Evolutionary conservation across 2,329 filamentous ascomycete species (phyloP), one percentile per base, ranked within the genome.

Genomic region (Stagonosporopsis tanaceti): DNA sequence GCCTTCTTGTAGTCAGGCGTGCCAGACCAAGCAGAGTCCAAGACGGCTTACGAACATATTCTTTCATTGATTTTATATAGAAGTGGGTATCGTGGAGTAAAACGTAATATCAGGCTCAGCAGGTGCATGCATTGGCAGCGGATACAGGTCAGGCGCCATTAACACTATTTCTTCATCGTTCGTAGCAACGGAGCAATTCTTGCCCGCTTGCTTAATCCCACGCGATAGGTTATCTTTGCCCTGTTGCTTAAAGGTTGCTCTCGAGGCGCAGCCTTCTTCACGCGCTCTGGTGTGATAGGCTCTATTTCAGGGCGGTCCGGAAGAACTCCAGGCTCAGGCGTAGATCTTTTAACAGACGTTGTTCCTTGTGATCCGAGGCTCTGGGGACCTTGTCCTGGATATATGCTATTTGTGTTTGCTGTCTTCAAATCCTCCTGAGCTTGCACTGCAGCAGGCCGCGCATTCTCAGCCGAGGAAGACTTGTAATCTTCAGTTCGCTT

Each of bases 141-240:
- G 9, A 20, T 22, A 34, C 24, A 30, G 25, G 34, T 11, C n/a
- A 15, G 28, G 20, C 9, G 15, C 20, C n/a, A 11, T 15, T 3
- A 15, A 14, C 12, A 24, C 47, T 47, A 82, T 66, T 82, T 82
- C 69, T 74, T 79, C 44, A 83, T 71, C 2, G 72, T 71, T 58
- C 79, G 81, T 50, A 83, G 69, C 41, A 84, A 64, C 8, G 81
- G 80, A 39, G 81, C 75, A 50, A 84, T 82, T 51, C 79, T 76
- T 22, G 77, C 77, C 39, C 77, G 75, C 69, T 78, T 80, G 66
- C 81, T 83, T 35, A 84, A 68, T 2, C 81, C 81, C 39, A 84
- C 81, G 24, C 81, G 72, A 46, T 81, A 80, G 2, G 71, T 65
- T 22, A 77, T 72, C 61, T 81, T 81, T 15, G 76, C 66, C 67